phyloP scores from a whole-genome alignment of 805 yeast species.

The Blastobotrys parvus region DNA sequence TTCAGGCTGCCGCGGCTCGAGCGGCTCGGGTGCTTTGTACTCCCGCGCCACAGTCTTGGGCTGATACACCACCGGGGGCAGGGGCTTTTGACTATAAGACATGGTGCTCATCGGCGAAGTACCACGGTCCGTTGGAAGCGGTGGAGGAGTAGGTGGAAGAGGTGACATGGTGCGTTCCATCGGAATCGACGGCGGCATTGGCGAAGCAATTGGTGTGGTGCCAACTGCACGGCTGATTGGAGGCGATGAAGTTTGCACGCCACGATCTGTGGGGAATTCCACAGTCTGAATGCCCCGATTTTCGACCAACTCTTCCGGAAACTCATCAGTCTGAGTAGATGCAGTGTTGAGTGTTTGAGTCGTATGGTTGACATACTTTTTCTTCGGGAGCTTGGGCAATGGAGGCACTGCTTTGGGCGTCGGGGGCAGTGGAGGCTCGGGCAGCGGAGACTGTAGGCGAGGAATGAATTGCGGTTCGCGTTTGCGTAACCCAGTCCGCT shows the following conservation, averaged over 20 bases:
- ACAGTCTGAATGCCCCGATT: not conserved
- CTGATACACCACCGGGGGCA: not conserved
- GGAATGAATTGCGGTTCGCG: not conserved
- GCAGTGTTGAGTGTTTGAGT: constrained; percentile 1
- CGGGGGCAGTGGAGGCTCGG: too few relatives aligned
- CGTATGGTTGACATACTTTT: constrained; percentile 5
- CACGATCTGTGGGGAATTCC: not conserved
- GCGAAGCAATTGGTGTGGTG: not conserved
- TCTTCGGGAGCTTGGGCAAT: not conserved
- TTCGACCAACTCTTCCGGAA: not conserved
- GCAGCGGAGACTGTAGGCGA: too few relatives aligned
- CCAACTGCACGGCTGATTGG: not conserved
- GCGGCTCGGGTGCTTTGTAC: not conserved
- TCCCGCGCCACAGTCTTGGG: not conserved
- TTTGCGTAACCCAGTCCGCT: not conserved
- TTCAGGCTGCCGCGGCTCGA: too few relatives aligned
- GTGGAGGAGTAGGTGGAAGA: not conserved
- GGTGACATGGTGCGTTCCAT: too few relatives aligned
- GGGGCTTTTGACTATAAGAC: not conserved
- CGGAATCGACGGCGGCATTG: too few relatives aligned
- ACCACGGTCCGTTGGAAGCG: not conserved
- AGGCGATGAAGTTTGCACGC: not conserved
- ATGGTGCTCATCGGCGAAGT: not conserved
- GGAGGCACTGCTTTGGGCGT: too few relatives aligned
- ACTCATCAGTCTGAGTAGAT: constrained; percentile 1